These are phyloP conservation scores for Suhomyces maxii DNA, from an alignment of 1,139 yeast species.

Conservation along the genomic window DNA sequence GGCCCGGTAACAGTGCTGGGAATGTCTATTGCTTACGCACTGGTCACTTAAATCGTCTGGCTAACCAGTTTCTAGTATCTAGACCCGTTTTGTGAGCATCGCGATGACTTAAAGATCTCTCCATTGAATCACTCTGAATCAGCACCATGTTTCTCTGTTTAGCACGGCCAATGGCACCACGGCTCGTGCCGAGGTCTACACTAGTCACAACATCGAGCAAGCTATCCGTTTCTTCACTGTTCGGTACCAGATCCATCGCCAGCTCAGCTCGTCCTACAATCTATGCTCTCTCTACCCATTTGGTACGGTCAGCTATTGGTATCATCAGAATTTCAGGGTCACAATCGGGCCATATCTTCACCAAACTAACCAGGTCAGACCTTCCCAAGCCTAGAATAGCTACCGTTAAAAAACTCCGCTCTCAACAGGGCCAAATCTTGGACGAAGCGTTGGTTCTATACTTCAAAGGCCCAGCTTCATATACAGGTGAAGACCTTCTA, in stretches of 20 bases:
- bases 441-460: constrained; percentile 77
- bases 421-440: constrained; percentile 45
- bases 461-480: constrained; percentile 76
- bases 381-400: constrained; percentile 56
- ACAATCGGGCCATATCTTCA: constrained; percentile 46
- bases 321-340: constrained; percentile 84
- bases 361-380: constrained; percentile 44
- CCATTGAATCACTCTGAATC: background rate
- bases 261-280: constrained; percentile 55
- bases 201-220: background rate
- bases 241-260: background rate
- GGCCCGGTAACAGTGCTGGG: too few species aligned
- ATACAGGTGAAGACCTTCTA: constrained; percentile 87
- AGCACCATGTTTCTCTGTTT: background rate
- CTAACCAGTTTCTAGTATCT: background rate
- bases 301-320: constrained; percentile 83
- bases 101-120: background rate
- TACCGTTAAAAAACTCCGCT: constrained; percentile 53
- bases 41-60: too few species aligned
- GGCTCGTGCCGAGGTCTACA: background rate
- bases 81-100: background rate
- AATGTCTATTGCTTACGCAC: too few species aligned
- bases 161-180: background rate
- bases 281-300: constrained; percentile 85
- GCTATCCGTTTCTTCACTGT: too few species aligned